A percentile compares a stretch with the other conserved stretches of the same genome.
Evolutionary conservation across 2,329 filamentous ascomycete genomes (phyloP).

Genomic region (Aspergillus hiratsukae): DNA sequence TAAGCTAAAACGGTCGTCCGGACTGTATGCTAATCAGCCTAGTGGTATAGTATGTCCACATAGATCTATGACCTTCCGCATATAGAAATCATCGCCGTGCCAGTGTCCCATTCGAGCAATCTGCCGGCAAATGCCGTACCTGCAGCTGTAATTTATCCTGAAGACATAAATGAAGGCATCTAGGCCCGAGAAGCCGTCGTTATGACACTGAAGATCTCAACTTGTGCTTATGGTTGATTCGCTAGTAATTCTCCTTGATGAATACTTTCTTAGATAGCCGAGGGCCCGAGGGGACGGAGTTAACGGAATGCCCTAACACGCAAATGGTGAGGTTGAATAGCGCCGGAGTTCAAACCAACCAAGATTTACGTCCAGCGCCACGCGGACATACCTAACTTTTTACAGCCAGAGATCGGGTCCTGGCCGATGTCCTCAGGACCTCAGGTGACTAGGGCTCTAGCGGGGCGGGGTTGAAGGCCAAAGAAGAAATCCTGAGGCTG

Average conservation of each 20-base stretch:
- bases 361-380: neutral
- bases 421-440: neutral
- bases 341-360: neutral
- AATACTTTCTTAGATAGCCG: neutral
- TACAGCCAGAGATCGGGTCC: neutral
- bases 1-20: too few relatives aligned
- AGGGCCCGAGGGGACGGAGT: too few relatives aligned
- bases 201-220: neutral
- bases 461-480: neutral
- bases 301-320: neutral
- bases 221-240: neutral
- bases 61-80: too few relatives aligned
- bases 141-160: neutral
- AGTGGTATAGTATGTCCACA: too few relatives aligned
- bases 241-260: neutral
- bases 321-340: neutral
- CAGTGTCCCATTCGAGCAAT: neutral
- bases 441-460: too few relatives aligned
- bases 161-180: neutral
- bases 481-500: neutral
- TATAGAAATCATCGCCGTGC: neutral
- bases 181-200: neutral
- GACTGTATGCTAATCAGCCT: too few relatives aligned
- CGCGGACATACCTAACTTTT: neutral
- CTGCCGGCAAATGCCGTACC: neutral